A percentile compares a stretch with the other conserved stretches of the same genome.
phyloP scores from a whole-genome alignment of 2,329 filamentous ascomycete species.

The Paecilomyces fulvus region DNA sequence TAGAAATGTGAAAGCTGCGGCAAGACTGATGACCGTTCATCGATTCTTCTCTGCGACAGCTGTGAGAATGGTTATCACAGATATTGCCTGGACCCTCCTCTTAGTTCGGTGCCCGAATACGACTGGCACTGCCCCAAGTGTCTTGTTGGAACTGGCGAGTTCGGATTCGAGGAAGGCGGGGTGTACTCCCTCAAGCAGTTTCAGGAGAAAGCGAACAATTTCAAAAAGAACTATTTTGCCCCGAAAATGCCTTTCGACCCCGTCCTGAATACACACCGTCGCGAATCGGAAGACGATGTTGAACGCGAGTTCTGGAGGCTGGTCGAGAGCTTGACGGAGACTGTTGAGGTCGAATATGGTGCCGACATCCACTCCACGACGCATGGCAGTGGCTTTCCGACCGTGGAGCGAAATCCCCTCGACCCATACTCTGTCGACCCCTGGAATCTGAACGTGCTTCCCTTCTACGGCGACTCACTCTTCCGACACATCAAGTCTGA shows the following conservation, averaged over 20 bases:
- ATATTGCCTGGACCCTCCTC: slow-evolving; percentile 76
- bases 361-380: slow-evolving; percentile 98
- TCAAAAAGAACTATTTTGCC: slow-evolving; percentile 90
- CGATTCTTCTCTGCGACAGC: slow-evolving; percentile 76
- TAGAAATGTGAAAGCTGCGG: slow-evolving; percentile 82
- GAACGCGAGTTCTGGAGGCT: slow-evolving; percentile 95
- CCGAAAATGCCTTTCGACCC: slow-evolving; percentile 84
- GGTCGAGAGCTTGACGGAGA: slow-evolving; percentile 87
- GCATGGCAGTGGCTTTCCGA: slow-evolving; percentile 94
- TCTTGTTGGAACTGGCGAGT: slow-evolving; percentile 90
- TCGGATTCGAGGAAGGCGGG: slow-evolving; percentile 93
- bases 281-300: slow-evolving; percentile 88
- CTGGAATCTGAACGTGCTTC: slow-evolving; percentile 93
- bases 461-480: slow-evolving; percentile 80
- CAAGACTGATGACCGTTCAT: slow-evolving; percentile 62
- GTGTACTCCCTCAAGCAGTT: slow-evolving; percentile 93
- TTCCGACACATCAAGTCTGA: slow-evolving; percentile 98
- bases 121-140: slow-evolving; percentile 97
- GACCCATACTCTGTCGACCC: slow-evolving; percentile 82
- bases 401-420: slow-evolving; percentile 79
- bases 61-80: slow-evolving; percentile 87
- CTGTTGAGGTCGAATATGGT: slow-evolving; percentile 95
- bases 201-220: slow-evolving; percentile 89
- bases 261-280: slow-evolving; percentile 67
- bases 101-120: slow-evolving; percentile 66